Evolutionary conservation across 345 rosid species (phyloP), one percentile per base, ranked within the genome.

Genomic region (Populus alba): DNA sequence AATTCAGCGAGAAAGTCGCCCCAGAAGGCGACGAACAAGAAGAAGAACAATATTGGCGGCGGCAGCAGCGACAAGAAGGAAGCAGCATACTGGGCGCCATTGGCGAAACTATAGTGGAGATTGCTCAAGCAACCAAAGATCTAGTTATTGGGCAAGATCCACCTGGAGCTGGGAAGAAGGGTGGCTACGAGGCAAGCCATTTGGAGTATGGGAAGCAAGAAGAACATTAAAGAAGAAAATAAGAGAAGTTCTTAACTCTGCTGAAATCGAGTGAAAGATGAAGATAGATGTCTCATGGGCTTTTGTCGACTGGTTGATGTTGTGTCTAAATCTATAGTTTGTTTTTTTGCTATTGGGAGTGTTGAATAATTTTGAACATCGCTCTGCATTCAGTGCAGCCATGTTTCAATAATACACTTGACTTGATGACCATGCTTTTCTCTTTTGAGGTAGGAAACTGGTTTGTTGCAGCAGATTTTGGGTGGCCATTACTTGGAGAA

Each of bases 61-160:
- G 8, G 41, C 71, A 53, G 38, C 43, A 80, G 78, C 80, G 57
- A 61, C 67, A 69, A 73, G 67, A 33, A 23, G 74, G 69, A 68
- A 84, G 90, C 71, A 83, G 91, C 23, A 79, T 90, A 33, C 79
- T 92, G 49, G 88, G 82, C 55, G 95, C 93, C 57, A 89, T 89
- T n/a, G 92, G 92, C 66, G 94, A 91, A 83, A 92, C 98, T 76
- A 84, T 89, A 84, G 88, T 33, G 2, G 95, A 87, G 88, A 92
- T 91, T 8, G 97, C 91, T 1, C 90, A 91, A 70, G 80, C 83
- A 3, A 91, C 97, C 0, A 88, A 86, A 79, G 87, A 90, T 27
- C 72, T 75, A 0, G 87, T 88, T 2, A 82, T 90, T 7, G 94
- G 91, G 20, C 74, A 71, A 22, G 79, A 73, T 6, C 71, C 49